Base-by-base conservation (phyloP, 768 basidiomycete species). In the Podaxis pistillaris region DNA sequence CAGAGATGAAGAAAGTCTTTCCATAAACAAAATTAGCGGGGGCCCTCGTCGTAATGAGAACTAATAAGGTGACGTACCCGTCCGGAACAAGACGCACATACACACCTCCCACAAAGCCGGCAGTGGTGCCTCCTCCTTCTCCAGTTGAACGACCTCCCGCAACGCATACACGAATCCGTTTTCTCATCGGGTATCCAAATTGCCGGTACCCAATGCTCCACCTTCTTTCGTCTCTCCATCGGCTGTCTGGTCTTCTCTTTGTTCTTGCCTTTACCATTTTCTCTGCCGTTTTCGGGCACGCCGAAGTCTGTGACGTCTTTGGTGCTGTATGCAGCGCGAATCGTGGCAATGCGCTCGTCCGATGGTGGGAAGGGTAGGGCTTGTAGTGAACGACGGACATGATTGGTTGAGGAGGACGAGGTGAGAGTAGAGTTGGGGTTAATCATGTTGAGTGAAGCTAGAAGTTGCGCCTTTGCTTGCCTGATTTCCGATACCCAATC, bases 131-230 rank as follows among this genome's bases (percentile, higher is more conserved):
- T 79, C 66, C 93, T 76, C 66, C 91, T 80, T 69, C 88, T 74
- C 86, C 91, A 90, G 6, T 90, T 88, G 73, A 95, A 96, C 50
- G 81, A 70, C 46, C 83, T 76, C 4, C 86, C 86, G 69, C 95
- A 97, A 9, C 90, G 80, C 93, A 94, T 94, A 71, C 95, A 97
- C 22, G 81, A 79, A 58, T 84, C 83, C n/a, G 91, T 88, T 72
- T 84, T 91, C 63, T 86, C 83, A 69, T 97, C 93, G 0, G 95
- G 93, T 33, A 96, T 88, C 95, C 95, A 97, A 26, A 96, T 84
- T 0, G 95, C 90, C 4, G 95, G 94, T 1, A 94, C 86, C 78
- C 94, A 96, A 72, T 91, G 86, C 50, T 91, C 90, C 58, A 90
- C 88, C 69, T 77, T 82, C 9, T 80, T 78, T 46, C 85, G 71